These are phyloP conservation scores for Tirmania nivea DNA, from an alignment of 495 filamentous ascomycete species.

Conservation along the genomic window DNA sequence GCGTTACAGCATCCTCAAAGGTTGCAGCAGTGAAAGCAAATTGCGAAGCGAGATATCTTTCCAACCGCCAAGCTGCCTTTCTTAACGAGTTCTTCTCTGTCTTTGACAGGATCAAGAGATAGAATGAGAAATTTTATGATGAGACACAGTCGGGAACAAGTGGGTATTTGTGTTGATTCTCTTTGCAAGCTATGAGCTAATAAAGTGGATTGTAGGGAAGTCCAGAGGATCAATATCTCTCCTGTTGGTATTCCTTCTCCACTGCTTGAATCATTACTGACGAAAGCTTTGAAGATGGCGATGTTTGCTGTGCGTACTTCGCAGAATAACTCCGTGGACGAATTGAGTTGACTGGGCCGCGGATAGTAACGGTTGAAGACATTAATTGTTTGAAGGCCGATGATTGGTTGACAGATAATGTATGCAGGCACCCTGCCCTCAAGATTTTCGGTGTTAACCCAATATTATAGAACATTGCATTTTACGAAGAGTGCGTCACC, in stretches of 20 bases:
- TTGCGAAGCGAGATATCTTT: neutral
- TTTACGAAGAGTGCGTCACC: constrained; percentile 37
- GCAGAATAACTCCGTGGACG: neutral
- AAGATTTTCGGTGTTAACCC: constrained; percentile 1
- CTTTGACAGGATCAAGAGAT: neutral
- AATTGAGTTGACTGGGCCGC: constrained; percentile 7
- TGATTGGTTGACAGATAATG: constrained; percentile 98
- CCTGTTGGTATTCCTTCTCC: constrained; percentile 31
- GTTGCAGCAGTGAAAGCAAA: no score
- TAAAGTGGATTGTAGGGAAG: constrained; percentile 26
- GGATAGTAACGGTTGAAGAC: constrained; percentile 57
- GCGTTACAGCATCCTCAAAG: no score
- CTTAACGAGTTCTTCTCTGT: neutral
- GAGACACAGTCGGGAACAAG: neutral
- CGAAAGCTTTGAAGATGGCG: constrained; percentile 31
- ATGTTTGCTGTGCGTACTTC: constrained; percentile 40
- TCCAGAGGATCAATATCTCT: constrained; percentile 51
- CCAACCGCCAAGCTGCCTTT: neutral
- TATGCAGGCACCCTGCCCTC: constrained; percentile 24
- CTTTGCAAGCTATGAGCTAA: neutral
- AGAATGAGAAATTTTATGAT: neutral
- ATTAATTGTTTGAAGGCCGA: constrained; percentile 54
- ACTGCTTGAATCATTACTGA: constrained; percentile 2
- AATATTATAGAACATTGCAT: constrained; percentile 51
- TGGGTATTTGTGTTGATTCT: neutral